Evolutionary conservation across 305 asterid genomes (phyloP).

Genomic region (Ajuga reptans): DNA sequence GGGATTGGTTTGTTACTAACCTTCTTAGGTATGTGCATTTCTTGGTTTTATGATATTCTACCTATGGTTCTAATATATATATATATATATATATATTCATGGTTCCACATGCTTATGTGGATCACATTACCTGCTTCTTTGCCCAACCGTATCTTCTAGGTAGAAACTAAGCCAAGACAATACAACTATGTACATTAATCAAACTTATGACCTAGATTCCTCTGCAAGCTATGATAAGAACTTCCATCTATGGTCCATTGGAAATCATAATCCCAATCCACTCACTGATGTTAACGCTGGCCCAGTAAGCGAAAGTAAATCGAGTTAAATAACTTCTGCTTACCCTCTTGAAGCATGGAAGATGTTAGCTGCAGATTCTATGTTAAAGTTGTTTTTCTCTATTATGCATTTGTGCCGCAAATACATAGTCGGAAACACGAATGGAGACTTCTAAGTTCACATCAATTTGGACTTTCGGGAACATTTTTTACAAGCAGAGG

Average conservation of each 20-base stretch:
- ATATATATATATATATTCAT: neutral
- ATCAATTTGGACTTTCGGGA: neutral
- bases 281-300: neutral
- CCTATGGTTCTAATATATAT: neutral
- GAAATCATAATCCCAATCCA: neutral
- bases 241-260: neutral
- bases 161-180: neutral
- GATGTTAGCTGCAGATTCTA: neutral
- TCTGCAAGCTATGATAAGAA: neutral
- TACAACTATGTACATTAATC: neutral
- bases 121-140: neutral
- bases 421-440: neutral
- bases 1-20: slow-evolving; percentile 53
- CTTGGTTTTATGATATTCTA: neutral
- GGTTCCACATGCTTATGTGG: neutral
- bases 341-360: neutral
- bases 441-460: neutral
- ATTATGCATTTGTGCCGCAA: neutral
- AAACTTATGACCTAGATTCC: neutral
- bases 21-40: slow-evolving; percentile 40
- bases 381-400: neutral
- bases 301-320: neutral
- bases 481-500: neutral
- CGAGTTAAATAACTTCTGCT: no score
- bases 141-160: neutral